Conservation (phyloP, 306 rosid species). For the Gastrolobium bilobum region DNA sequence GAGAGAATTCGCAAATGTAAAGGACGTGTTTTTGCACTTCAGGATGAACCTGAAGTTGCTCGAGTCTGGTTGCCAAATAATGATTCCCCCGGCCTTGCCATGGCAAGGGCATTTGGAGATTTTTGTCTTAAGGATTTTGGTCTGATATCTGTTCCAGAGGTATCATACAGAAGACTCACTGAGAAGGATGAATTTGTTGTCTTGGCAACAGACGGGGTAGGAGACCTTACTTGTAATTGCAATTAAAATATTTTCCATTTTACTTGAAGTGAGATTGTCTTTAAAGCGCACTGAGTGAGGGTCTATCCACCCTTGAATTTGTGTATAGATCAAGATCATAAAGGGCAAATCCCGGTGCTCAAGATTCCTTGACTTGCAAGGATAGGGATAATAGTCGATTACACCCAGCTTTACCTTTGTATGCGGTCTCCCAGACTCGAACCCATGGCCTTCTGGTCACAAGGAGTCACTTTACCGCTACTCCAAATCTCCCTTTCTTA, state of each 20-base stretch:
- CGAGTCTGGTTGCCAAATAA: conserved; percentile 96
- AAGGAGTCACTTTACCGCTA: too few species aligned
- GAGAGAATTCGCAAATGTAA: conserved; percentile 88
- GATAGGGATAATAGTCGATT: too few species aligned
- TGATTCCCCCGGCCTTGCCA: conserved; percentile 98
- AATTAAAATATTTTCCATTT: background rate
- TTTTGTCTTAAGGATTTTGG: conserved; percentile 99
- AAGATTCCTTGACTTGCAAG: too few species aligned
- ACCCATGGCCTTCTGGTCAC: too few species aligned
- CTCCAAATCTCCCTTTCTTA: too few species aligned
- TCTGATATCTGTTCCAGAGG: conserved; percentile 91
- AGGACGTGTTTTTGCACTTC: conserved; percentile 98
- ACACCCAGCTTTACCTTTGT: too few species aligned
- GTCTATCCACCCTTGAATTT: too few species aligned
- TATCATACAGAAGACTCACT: conserved; percentile 71
- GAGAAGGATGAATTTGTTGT: conserved; percentile 89
- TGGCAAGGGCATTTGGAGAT: conserved; percentile 99
- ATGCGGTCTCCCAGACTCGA: too few species aligned
- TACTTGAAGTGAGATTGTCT: background rate
- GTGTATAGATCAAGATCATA: too few species aligned
- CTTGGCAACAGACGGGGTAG: conserved; percentile 98
- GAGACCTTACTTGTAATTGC: conserved; percentile 38
- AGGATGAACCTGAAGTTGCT: conserved; percentile 95
- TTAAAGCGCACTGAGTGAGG: too few species aligned
- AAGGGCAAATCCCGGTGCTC: too few species aligned